phyloP scores from a whole-genome alignment of 345 rosid species.

The Aethionema arabicum region DNA sequence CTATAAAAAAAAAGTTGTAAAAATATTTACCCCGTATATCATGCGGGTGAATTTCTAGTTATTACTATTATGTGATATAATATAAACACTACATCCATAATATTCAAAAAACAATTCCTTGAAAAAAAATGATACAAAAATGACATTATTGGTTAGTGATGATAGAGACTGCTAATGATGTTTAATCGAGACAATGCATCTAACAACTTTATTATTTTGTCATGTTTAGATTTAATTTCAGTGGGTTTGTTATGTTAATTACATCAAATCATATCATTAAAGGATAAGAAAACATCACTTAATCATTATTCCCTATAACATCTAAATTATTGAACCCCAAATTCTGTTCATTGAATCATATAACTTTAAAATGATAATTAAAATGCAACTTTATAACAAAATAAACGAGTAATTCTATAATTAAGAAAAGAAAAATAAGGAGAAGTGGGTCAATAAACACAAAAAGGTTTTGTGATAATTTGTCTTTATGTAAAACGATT shows the following conservation, averaged over 20 bases:
- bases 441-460: slow-evolving; percentile 17
- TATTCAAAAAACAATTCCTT: too few species aligned
- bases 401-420: neutral
- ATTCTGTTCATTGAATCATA: neutral
- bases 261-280: slow-evolving; percentile 15
- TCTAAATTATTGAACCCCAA: slow-evolving; percentile 19
- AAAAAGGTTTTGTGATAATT: slow-evolving; percentile 20
- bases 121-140: neutral
- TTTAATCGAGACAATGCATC: slow-evolving; percentile 12
- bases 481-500: slow-evolving; percentile 12
- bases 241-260: slow-evolving; percentile 25
- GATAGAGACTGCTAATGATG: slow-evolving; percentile 25
- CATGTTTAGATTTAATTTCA: slow-evolving; percentile 6
- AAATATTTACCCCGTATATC: too few species aligned
- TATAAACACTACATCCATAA: too few species aligned
- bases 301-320: slow-evolving; percentile 11
- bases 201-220: neutral
- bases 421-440: slow-evolving; percentile 19
- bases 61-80: too few species aligned
- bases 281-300: slow-evolving; percentile 2
- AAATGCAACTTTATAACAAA: neutral
- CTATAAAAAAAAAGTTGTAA: too few species aligned
- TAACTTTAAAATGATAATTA: neutral
- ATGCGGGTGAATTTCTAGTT: too few species aligned
- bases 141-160: slow-evolving; percentile 8